A percentile compares a stretch with the other conserved stretches of the same genome.
These are phyloP conservation scores for Zasmidium citrigriseum DNA, from an alignment of 2,329 filamentous ascomycete species.

Conservation along the genomic window DNA sequence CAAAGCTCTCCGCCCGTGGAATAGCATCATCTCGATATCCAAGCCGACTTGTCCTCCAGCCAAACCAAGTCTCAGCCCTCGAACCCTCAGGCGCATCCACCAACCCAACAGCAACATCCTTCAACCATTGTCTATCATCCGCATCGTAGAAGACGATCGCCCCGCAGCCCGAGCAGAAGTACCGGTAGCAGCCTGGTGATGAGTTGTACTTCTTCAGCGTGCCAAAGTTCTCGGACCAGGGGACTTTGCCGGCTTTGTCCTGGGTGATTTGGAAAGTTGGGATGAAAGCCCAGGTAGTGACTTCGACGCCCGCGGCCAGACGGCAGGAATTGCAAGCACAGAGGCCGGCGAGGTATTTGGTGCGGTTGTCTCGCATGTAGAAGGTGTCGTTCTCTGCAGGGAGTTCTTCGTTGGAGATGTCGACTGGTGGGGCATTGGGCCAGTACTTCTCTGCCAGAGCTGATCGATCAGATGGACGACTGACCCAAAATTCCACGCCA, in stretches of 20 bases:
- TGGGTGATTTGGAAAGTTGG: conserved; percentile 59
- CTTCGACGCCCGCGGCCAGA: conserved; percentile 60
- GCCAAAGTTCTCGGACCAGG: conserved; percentile 38
- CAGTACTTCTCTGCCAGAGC: conserved; percentile 49
- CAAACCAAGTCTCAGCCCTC: conserved; percentile 59
- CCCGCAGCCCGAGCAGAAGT: conserved; percentile 65
- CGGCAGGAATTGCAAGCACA: conserved; percentile 67
- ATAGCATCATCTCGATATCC: conserved; percentile 60
- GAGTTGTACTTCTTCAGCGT: conserved; percentile 58
- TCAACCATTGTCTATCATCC: conserved; percentile 53
- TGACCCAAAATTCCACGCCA: conserved; percentile 58
- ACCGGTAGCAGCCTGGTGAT: conserved; percentile 55
- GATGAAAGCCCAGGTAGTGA: conserved; percentile 68
- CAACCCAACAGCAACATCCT: conserved; percentile 64
- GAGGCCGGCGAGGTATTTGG: conserved; percentile 60
- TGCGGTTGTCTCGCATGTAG: conserved; percentile 56
- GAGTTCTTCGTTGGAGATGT: conserved; percentile 47
- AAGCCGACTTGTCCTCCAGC: conserved; percentile 61
- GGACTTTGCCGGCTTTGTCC: conserved; percentile 26
- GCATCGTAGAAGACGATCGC: conserved; percentile 66
- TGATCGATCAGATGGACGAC: conserved; percentile 54
- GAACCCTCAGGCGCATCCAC: conserved; percentile 54
- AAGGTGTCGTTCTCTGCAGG: conserved; percentile 55
- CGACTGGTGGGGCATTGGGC: conserved; percentile 50
- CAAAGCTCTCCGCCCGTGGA: conserved; percentile 22